Conservation (phyloP, 192 early-diverging fungal genomes). For the Gorgonomyces haynaldii region DNA sequence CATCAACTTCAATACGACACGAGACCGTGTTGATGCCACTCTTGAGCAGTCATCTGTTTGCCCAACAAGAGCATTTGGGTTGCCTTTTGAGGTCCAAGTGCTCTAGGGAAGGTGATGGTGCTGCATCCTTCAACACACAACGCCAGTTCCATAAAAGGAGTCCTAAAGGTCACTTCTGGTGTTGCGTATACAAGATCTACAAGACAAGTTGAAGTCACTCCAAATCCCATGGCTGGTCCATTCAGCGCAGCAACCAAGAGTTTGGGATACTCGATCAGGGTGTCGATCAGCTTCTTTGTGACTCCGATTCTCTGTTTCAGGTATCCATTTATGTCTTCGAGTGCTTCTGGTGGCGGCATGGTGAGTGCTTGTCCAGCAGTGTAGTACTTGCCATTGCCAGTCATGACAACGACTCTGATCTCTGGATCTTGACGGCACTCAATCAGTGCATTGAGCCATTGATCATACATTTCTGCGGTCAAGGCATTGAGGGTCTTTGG, state of each 20-base stretch:
- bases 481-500: neutral
- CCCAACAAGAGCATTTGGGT: slow-evolving; percentile 63
- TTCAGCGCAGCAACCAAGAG: slow-evolving; percentile 60
- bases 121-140: slow-evolving; percentile 68
- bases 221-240: slow-evolving; percentile 35
- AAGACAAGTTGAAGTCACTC: slow-evolving; percentile 56
- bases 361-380: slow-evolving; percentile 52
- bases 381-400: slow-evolving; percentile 55
- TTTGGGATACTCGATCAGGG: slow-evolving; percentile 55
- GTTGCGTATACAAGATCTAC: slow-evolving; percentile 59
- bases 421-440: slow-evolving; percentile 29
- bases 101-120: slow-evolving; percentile 52
- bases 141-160: slow-evolving; percentile 65
- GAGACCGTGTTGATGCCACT: slow-evolving; percentile 48
- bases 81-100: slow-evolving; percentile 49
- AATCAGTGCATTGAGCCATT: slow-evolving; percentile 50
- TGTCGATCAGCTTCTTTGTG: slow-evolving; percentile 18
- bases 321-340: too few relatives aligned
- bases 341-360: slow-evolving; percentile 13
- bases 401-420: slow-evolving; percentile 49
- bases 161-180: slow-evolving; percentile 52
- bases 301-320: slow-evolving; percentile 10
- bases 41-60: slow-evolving; percentile 35
- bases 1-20: too few relatives aligned
- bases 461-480: slow-evolving; percentile 12